Evolutionary conservation across 169 alveolate genomes (phyloP).

Genomic region (Besnoitia besnoiti): DNA sequence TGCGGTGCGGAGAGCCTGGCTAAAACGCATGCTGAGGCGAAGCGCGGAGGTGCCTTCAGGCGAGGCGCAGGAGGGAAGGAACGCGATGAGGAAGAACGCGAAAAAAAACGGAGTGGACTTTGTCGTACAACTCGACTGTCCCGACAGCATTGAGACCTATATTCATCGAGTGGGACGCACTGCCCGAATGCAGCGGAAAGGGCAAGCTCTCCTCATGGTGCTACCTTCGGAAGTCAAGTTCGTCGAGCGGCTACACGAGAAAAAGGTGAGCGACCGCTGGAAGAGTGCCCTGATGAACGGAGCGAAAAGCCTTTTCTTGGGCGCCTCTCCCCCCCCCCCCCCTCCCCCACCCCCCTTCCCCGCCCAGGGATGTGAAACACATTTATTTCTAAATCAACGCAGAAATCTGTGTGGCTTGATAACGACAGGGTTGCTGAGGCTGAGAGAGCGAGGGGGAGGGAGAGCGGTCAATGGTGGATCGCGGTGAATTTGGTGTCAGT

Average conservation of each 20-base stretch:
- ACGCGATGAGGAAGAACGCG: neutral
- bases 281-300: neutral
- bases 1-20: constrained; percentile 2
- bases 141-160: constrained; percentile 92
- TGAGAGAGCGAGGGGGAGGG: no score
- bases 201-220: constrained; percentile 80
- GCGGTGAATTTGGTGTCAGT: no score
- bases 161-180: constrained; percentile 96
- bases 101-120: constrained; percentile 47
- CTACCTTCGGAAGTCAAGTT: constrained; percentile 69
- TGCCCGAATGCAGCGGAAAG: constrained; percentile 91
- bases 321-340: no score
- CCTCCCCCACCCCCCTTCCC: no score
- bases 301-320: no score
- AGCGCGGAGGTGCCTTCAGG: constrained; percentile 4
- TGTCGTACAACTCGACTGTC: constrained; percentile 86
- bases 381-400: no score
- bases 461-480: no score
- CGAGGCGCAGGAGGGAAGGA: neutral
- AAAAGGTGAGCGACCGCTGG: neutral
- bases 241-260: constrained; percentile 42
- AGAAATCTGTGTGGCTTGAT: no score
- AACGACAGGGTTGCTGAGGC: no score
- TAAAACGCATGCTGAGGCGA: no score
- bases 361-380: no score